Evolutionary conservation across 1,284 basidiomycete species (phyloP).

Genomic region (Pisolithus thermaeus): DNA sequence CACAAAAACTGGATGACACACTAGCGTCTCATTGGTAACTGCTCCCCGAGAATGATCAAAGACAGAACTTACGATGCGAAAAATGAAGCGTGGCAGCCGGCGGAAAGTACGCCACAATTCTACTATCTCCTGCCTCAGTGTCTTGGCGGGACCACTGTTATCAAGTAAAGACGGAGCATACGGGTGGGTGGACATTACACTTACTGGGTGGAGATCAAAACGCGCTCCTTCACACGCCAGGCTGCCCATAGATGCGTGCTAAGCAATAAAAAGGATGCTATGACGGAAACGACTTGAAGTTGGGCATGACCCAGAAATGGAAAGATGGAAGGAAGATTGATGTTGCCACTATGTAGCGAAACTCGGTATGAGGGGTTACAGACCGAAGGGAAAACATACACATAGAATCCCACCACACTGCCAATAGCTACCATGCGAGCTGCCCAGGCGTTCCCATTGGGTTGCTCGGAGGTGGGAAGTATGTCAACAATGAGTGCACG

Average conservation of each 20-base stretch:
- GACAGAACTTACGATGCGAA: constrained; percentile 61
- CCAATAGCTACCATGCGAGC: constrained; percentile 83
- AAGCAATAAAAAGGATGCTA: constrained; percentile 51
- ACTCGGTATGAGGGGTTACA: not conserved
- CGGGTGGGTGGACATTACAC: constrained; percentile 1
- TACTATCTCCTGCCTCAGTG: constrained; percentile 46
- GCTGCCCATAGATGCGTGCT: constrained; percentile 54
- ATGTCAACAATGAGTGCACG: constrained; percentile 76
- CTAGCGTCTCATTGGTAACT: constrained; percentile 30
- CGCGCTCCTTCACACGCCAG: constrained; percentile 69
- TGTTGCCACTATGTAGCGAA: constrained; percentile 51
- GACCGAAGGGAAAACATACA: constrained; percentile 39
- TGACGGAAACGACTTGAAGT: constrained; percentile 66
- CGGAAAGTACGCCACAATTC: constrained; percentile 67
- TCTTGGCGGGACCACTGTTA: constrained; percentile 27
- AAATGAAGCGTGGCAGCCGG: constrained; percentile 69
- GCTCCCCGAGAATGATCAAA: constrained; percentile 5
- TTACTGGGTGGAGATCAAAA: constrained; percentile 52
- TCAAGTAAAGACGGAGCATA: not conserved
- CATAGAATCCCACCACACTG: constrained; percentile 79
- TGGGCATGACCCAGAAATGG: constrained; percentile 75
- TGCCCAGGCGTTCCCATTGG: constrained; percentile 92
- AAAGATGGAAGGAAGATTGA: constrained; percentile 60
- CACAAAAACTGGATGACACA: constrained; percentile 86
- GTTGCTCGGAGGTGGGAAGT: constrained; percentile 66